Conservation (phyloP, 2,329 filamentous ascomycete genomes). For the Fusarium camptoceras region DNA sequence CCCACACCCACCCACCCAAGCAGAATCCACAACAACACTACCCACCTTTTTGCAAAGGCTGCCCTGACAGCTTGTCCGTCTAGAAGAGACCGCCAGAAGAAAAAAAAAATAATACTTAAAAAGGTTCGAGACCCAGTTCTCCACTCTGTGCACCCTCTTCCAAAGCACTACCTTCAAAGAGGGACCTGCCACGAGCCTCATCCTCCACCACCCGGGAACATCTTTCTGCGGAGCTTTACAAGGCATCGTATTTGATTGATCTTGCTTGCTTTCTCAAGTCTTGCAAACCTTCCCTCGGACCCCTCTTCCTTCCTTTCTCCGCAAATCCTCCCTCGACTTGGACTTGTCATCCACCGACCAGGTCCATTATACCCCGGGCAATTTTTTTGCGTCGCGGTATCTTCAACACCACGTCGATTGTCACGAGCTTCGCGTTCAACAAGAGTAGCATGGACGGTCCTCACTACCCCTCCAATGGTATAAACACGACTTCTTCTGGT, state of each 20-base stretch:
- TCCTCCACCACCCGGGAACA: slow-evolving; percentile 54
- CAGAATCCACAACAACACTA: slow-evolving; percentile 40
- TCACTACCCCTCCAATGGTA: slow-evolving; percentile 66
- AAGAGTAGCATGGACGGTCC: slow-evolving; percentile 66
- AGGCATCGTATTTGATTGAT: slow-evolving; percentile 45
- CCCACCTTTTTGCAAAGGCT: slow-evolving; percentile 47
- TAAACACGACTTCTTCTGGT: slow-evolving; percentile 64
- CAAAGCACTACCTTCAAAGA: slow-evolving; percentile 58
- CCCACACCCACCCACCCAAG: slow-evolving; percentile 36
- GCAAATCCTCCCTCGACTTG: slow-evolving; percentile 43
- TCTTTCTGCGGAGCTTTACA: slow-evolving; percentile 47
- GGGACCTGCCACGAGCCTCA: slow-evolving; percentile 56
- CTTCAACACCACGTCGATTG: slow-evolving; percentile 40
- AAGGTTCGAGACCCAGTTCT: slow-evolving; percentile 59
- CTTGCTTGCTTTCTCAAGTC: slow-evolving; percentile 42
- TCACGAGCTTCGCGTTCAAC: slow-evolving; percentile 49
- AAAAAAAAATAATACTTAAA: slow-evolving; percentile 53
- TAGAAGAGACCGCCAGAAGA: slow-evolving; percentile 31
- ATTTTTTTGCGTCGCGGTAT: slow-evolving; percentile 42
- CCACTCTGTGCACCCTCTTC: slow-evolving; percentile 59
- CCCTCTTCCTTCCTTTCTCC: slow-evolving; percentile 32
- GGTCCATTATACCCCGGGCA: slow-evolving; percentile 40
- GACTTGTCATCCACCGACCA: slow-evolving; percentile 42
- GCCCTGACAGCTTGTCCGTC: slow-evolving; percentile 46
- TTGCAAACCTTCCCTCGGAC: slow-evolving; percentile 29